Evolutionary conservation across 192 early-diverging fungal genomes (phyloP), one percentile per base, ranked within the genome.

Genomic region (Pecoramyces ruminantium): DNA sequence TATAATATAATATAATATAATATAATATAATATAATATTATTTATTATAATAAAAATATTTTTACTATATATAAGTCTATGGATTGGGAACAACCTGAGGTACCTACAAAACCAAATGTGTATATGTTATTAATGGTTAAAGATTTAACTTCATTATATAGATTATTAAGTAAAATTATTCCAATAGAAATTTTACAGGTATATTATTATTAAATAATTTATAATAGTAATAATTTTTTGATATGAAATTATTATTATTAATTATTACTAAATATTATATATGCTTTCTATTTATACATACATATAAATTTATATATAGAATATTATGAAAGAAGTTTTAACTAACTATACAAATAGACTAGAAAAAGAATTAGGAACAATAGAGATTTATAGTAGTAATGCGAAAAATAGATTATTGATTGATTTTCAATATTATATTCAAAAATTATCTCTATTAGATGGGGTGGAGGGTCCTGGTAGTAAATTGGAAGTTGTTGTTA

Each of bases 81-180:
- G 79, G 42, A 38, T 27, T 82, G 81, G 81, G 78, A 78, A 30
- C 21, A 77, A 17, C 18, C 38, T 21, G 78, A 85, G 38, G 79
- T 81, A 29, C 17, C 83, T 3, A 82, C 38, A 85, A 82, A 30
- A 78, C 84, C 18, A 13, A 92, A 88, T 79, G 81, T 87, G 0
- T 92, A 93, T 78, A 97, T 98, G 92, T 92, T 92, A 25, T 87
- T 86, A 18, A 86, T 99, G 18, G 93, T 96, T 77, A 98, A 95
- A 85, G 96, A 98, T 84, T 94, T 93, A 14, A 87, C 88, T 25
- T 95, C 93, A 21, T 87, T 99, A 81, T 95, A 98, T 85, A 95
- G 94, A 81, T 95, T 99, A 16, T 82, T 99, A n/a, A 86, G 88
- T 58, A 93, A 93, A 81, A 97, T 96, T 80, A 85, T 99, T 30